These are phyloP conservation scores for Castanea crenata DNA, from an alignment of 306 rosid species.

Conservation along the genomic window DNA sequence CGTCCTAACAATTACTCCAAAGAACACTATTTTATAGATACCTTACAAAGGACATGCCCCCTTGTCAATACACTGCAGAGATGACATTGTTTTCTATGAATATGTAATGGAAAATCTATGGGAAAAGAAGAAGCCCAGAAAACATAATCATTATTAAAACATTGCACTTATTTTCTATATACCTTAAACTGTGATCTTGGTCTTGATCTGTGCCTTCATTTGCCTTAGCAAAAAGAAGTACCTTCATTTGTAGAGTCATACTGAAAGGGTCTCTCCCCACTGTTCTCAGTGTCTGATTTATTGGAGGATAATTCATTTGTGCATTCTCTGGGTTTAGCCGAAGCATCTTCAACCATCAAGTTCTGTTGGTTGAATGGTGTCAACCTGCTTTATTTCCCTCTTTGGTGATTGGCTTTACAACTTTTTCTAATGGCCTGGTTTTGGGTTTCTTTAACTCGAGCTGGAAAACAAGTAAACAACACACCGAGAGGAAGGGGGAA, in stretches of 20 bases:
- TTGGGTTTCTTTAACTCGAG: conserved; percentile 15
- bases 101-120: too few relatives aligned
- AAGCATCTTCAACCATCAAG: too few relatives aligned
- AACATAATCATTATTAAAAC: neutral
- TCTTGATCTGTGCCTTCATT: conserved; percentile 29
- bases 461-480: conserved; percentile 11
- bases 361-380: neutral
- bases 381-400: neutral
- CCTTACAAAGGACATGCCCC: neutral
- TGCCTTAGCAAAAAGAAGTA: neutral
- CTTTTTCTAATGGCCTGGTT: conserved; percentile 2
- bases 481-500: neutral
- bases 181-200: neutral
- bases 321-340: too few relatives aligned
- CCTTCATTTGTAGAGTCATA: conserved; percentile 31
- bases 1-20: too few relatives aligned
- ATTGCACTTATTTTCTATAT: neutral
- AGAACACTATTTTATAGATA: too few relatives aligned
- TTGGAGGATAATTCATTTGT: neutral
- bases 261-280: neutral
- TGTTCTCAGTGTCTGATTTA: conserved; percentile 2
- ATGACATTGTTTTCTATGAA: neutral
- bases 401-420: conserved; percentile 14
- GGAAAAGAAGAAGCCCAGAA: conserved; percentile 1
- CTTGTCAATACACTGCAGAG: neutral